Conservation (phyloP, 1,284 basidiomycete species). For the Moesziomyces aphidis region DNA sequence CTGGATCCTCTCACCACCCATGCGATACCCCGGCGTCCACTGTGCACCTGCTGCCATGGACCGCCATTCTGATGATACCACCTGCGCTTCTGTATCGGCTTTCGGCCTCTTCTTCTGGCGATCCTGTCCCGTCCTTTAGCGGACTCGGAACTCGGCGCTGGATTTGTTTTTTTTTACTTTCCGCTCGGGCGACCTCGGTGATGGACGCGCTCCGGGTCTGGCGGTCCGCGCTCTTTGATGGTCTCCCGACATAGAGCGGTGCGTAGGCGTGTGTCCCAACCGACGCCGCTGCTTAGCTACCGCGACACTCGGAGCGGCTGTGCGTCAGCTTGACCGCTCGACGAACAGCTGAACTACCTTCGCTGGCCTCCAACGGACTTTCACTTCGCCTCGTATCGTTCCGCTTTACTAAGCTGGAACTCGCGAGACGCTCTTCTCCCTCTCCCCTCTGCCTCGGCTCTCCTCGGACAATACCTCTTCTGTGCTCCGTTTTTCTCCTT, state of each 20-base stretch:
- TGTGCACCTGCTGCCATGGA: background rate
- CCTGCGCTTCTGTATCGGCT: slow-evolving; percentile 18
- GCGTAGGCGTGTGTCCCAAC: background rate
- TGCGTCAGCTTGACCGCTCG: background rate
- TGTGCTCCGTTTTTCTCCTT: background rate
- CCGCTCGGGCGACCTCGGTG: slow-evolving; percentile 24
- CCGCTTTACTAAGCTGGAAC: slow-evolving; percentile 1
- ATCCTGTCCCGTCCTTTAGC: slow-evolving; percentile 1
- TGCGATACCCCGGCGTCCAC: slow-evolving; percentile 33
- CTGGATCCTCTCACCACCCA: slow-evolving; percentile 30
- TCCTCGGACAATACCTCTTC: slow-evolving; percentile 9
- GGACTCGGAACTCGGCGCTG: slow-evolving; percentile 3
- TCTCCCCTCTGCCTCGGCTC: background rate
- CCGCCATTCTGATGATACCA: slow-evolving; percentile 37
- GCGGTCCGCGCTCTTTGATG: slow-evolving; percentile 5
- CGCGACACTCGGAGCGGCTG: too few species aligned
- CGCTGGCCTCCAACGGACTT: background rate
- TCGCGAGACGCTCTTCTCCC: background rate
- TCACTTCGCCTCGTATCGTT: slow-evolving; percentile 1
- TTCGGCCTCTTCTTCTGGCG: slow-evolving; percentile 6
- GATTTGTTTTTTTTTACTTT: background rate
- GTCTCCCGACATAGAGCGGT: slow-evolving; percentile 11
- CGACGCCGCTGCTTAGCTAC: too few species aligned
- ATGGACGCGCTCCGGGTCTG: background rate
- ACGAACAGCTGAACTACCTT: background rate